Evolutionary conservation across 164 flowering plant genomes (phyloP).

Genomic region (Stephania cephalantha): DNA sequence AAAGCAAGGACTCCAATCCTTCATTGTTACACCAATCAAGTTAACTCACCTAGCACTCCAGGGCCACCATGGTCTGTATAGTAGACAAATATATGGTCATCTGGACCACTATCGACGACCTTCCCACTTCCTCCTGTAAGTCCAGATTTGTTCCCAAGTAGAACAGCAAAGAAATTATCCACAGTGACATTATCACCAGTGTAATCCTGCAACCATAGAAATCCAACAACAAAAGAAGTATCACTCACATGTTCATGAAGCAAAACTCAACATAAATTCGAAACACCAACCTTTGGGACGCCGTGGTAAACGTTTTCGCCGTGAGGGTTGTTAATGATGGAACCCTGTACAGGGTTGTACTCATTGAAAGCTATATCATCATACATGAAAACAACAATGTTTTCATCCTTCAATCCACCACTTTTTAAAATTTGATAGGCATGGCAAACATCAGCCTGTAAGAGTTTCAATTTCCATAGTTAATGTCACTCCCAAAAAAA

Average conservation of each 20-base stretch:
- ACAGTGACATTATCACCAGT: constrained; percentile 65
- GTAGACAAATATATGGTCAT: constrained; percentile 73
- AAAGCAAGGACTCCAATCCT: neutral
- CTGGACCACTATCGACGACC: constrained; percentile 74
- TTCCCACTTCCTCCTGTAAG: constrained; percentile 83
- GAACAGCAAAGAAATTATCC: constrained; percentile 61
- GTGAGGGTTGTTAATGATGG: constrained; percentile 69
- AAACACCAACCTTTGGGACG: constrained; percentile 73
- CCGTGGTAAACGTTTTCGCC: constrained; percentile 71
- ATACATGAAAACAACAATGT: constrained; percentile 84
- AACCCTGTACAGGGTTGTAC: constrained; percentile 77
- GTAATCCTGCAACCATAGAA: constrained; percentile 60
- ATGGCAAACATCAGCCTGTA: constrained; percentile 85
- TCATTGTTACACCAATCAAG: neutral
- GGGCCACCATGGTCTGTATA: constrained; percentile 92
- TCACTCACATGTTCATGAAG: neutral
- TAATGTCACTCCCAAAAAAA: neutral
- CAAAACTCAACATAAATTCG: neutral
- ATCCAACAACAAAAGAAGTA: neutral
- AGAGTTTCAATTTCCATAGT: neutral
- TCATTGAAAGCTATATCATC: constrained; percentile 73
- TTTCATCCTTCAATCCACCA: constrained; percentile 87
- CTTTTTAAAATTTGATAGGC: constrained; percentile 79
- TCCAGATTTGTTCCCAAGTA: constrained; percentile 78
- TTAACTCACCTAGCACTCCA: constrained; percentile 77